A percentile compares a stretch with the other conserved stretches of the same genome.
Conservation (phyloP, 345 rosid genomes). For the Eucalyptus polyanthemos region DNA sequence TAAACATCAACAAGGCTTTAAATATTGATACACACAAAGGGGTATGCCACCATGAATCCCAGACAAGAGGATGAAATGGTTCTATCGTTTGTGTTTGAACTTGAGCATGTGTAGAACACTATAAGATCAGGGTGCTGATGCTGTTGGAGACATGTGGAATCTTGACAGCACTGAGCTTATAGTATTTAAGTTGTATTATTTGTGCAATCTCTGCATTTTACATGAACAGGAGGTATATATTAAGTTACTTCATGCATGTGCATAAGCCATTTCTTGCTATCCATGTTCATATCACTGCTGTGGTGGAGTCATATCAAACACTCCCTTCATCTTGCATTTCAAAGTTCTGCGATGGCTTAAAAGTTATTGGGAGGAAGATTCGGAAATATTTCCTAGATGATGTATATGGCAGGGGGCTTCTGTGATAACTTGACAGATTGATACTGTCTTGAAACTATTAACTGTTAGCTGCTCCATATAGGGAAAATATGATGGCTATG, state of each 20-base stretch:
- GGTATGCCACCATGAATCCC: background rate
- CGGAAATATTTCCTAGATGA: background rate
- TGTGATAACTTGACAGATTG: background rate
- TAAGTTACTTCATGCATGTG: background rate
- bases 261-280: background rate
- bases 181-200: background rate
- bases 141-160: background rate
- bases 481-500: background rate
- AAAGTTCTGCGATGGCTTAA: background rate
- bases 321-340: background rate
- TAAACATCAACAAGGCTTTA: background rate
- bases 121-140: background rate
- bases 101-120: background rate
- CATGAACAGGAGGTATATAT: background rate
- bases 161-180: background rate
- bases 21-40: background rate
- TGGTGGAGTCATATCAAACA: background rate
- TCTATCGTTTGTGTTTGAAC: background rate
- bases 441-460: background rate
- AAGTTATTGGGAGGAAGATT: background rate
- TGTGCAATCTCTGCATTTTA: background rate
- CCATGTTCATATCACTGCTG: background rate
- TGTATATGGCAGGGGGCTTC: background rate
- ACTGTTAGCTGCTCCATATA: background rate
- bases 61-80: background rate